A percentile compares a stretch with the other conserved stretches of the same genome.
Evolutionary conservation across 176 grass and related monocot species (phyloP).

Genomic region (Elaeis guineensis): DNA sequence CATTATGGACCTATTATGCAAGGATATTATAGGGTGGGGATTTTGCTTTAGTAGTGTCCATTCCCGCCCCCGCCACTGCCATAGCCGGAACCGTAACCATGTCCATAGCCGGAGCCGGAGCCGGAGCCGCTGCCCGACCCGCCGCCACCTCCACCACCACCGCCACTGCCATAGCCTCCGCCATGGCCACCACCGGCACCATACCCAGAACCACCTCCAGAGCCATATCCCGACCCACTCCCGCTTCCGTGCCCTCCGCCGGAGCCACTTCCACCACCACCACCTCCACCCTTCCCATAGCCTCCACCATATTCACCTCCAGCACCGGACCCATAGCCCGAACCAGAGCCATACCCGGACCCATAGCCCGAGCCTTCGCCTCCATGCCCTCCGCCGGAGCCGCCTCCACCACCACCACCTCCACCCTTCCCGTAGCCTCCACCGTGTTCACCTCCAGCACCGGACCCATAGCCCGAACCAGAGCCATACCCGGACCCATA

Average conservation of each 20-base stretch:
- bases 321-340: constrained; percentile 3
- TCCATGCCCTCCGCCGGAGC: too few relatives aligned
- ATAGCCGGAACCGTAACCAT: neutral
- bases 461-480: neutral
- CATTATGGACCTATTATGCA: too few relatives aligned
- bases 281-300: neutral
- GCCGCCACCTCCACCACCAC: constrained; percentile 2
- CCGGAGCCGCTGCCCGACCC: neutral
- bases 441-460: neutral
- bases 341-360: constrained; percentile 1
- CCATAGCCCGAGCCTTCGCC: neutral
- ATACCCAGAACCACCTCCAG: neutral
- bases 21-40: too few relatives aligned
- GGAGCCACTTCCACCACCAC: neutral
- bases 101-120: neutral
- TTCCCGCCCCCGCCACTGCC: neutral
- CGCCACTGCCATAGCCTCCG: constrained; percentile 4
- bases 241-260: neutral
- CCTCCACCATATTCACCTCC: constrained; percentile 2
- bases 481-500: constrained; percentile 3
- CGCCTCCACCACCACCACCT: neutral
- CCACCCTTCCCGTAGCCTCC: neutral
- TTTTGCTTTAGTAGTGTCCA: too few relatives aligned
- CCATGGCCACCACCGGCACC: constrained; percentile 4
- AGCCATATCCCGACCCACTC: constrained; percentile 4